Evolutionary conservation across 108 stramenopile genomes (phyloP).

Genomic region (Conticribra guillardii): DNA sequence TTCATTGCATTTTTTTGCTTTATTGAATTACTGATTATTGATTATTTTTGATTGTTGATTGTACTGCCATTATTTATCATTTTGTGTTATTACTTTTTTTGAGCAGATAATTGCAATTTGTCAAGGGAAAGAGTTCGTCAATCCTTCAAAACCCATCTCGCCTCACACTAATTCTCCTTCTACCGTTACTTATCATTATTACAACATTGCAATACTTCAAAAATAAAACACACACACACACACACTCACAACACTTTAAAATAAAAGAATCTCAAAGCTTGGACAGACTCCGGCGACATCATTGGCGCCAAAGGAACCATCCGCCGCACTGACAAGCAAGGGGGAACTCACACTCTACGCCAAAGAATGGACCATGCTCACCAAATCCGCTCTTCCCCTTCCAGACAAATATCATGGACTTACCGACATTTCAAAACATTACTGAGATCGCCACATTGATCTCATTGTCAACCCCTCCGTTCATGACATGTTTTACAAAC

Average conservation of each 20-base stretch:
- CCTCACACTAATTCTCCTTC: no score
- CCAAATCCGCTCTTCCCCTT: conserved; percentile 92
- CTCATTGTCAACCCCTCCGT: conserved; percentile 95
- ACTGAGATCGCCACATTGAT: conserved; percentile 94
- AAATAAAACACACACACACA: neutral
- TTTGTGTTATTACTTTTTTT: no score
- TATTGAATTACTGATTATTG: no score
- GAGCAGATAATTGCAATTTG: no score
- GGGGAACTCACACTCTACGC: conserved; percentile 96
- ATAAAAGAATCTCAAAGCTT: conserved; percentile 80
- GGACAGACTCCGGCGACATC: conserved; percentile 96
- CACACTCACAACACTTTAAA: conserved; percentile 9
- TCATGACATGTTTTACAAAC: conserved; percentile 88
- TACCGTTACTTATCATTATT: no score
- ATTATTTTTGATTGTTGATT: no score
- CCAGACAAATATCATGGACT: conserved; percentile 97
- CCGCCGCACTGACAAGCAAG: conserved; percentile 95
- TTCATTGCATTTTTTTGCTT: no score
- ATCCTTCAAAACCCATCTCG: no score
- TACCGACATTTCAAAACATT: conserved; percentile 93
- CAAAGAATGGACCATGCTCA: conserved; percentile 95
- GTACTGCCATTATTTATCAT: no score
- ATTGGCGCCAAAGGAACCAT: conserved; percentile 92
- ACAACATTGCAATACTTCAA: no score
- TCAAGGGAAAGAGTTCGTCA: no score